Evolutionary conservation across 176 grass and related monocot species (phyloP).

Genomic region (Chloris gayana): DNA sequence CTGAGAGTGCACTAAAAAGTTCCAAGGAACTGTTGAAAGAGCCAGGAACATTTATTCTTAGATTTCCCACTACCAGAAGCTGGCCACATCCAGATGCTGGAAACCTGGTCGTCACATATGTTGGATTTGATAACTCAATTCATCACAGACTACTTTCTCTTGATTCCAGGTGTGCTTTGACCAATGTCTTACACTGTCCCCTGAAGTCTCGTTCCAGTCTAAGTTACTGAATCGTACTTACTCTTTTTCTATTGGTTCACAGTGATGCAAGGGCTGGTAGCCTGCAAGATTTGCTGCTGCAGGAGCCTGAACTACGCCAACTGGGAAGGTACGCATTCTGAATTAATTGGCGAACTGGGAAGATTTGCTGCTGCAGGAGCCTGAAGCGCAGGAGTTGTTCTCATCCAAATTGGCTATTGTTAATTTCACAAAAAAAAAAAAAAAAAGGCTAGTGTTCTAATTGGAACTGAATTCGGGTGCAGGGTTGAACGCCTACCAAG

Average conservation of each 20-base stretch:
- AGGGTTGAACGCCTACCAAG: slow-evolving; percentile 62
- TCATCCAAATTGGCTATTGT: background rate
- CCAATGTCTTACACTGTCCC: slow-evolving; percentile 1
- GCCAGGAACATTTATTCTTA: slow-evolving; percentile 78
- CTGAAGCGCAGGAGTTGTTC: background rate
- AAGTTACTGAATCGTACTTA: slow-evolving; percentile 22
- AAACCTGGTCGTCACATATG: slow-evolving; percentile 69
- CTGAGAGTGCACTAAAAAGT: slow-evolving; percentile 61
- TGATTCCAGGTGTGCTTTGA: slow-evolving; percentile 54
- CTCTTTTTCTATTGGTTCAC: slow-evolving; percentile 32
- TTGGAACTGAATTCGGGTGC: slow-evolving; percentile 32
- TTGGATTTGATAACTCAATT: slow-evolving; percentile 58
- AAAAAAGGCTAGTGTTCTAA: too few relatives aligned
- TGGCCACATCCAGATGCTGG: slow-evolving; percentile 98
- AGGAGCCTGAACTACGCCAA: slow-evolving; percentile 75
- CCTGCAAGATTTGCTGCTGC: slow-evolving; percentile 80
- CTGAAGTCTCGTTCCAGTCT: background rate
- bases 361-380: too few relatives aligned
- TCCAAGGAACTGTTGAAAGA: slow-evolving; percentile 43
- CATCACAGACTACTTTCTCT: slow-evolving; percentile 76
- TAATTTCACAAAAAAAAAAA: too few relatives aligned
- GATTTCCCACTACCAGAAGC: slow-evolving; percentile 84
- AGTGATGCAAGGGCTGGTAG: slow-evolving; percentile 50
- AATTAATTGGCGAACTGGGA: too few relatives aligned
- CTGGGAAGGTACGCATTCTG: slow-evolving; percentile 60